Percentiles rank a stretch among this genome's conserved stretches.
Conservation (phyloP, 441 rosid species). For the Euphorbia celastroides region DNA sequence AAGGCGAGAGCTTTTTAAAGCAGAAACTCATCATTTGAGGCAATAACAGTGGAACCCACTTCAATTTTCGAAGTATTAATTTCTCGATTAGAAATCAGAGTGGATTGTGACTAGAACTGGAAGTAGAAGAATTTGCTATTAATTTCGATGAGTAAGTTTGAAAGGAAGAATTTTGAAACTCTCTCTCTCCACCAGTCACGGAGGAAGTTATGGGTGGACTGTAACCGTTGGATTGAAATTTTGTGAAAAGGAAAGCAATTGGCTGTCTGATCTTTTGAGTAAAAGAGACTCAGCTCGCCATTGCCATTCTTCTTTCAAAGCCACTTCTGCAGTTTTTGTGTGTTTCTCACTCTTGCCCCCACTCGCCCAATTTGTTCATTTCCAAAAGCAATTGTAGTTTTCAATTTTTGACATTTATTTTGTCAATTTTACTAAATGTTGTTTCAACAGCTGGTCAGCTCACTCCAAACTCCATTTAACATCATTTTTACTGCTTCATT, state of each 20-base stretch:
- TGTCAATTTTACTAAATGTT: too few relatives aligned
- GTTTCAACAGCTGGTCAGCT: too few relatives aligned
- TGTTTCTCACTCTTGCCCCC: not conserved
- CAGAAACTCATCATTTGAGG: conserved; percentile 13
- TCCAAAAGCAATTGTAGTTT: too few relatives aligned
- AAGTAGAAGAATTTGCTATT: too few relatives aligned
- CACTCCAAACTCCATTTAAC: too few relatives aligned
- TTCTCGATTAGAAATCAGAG: too few relatives aligned
- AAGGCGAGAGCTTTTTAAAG: conserved; percentile 7
- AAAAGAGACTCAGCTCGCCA: not conserved
- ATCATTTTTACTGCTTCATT: too few relatives aligned
- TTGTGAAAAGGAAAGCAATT: not conserved
- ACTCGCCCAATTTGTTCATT: not conserved
- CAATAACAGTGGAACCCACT: conserved; percentile 15
- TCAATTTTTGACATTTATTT: too few relatives aligned
- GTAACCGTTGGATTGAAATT: conserved; percentile 13
- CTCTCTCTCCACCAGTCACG: conserved; percentile 5
- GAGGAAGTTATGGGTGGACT: conserved; percentile 7
- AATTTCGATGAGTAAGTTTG: not conserved
- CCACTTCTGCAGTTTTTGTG: not conserved
- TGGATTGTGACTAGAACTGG: too few relatives aligned
- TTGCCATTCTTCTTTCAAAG: not conserved
- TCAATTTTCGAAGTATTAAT: not conserved
- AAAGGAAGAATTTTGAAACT: not conserved
- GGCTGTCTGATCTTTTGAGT: not conserved